phyloP scores from a whole-genome alignment of 192 early-diverging fungal genomes.

The Anaeromyces robustus region DNA sequence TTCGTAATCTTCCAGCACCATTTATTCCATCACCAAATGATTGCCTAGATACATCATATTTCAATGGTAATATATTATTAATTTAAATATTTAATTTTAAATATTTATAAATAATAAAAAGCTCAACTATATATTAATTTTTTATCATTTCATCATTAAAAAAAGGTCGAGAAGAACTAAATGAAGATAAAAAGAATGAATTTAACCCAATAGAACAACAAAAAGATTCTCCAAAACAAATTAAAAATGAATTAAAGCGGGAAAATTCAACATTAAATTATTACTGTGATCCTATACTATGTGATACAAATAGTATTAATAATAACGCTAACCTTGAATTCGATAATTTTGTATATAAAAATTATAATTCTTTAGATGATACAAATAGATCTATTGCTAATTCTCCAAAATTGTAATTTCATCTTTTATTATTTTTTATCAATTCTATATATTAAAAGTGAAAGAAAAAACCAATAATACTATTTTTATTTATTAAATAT shows the following conservation, averaged over 20 bases:
- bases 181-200: not conserved
- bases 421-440: not conserved
- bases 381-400: not conserved
- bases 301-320: not conserved
- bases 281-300: not conserved
- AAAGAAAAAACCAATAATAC: no score
- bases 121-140: no score
- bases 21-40: conserved; percentile 72
- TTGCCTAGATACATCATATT: conserved; percentile 80
- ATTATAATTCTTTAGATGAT: not conserved
- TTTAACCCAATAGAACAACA: not conserved
- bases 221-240: not conserved
- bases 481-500: no score
- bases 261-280: not conserved
- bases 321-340: not conserved
- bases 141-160: no score
- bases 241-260: not conserved
- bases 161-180: not conserved
- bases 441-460: no score
- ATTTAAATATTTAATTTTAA: not conserved
- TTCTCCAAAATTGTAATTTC: not conserved
- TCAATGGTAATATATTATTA: conserved; percentile 40
- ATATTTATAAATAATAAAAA: not conserved
- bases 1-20: conserved; percentile 61
- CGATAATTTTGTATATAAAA: not conserved